Base-by-base conservation (phyloP, 768 basidiomycete species). In the Rhodotorula diobovata region DNA sequence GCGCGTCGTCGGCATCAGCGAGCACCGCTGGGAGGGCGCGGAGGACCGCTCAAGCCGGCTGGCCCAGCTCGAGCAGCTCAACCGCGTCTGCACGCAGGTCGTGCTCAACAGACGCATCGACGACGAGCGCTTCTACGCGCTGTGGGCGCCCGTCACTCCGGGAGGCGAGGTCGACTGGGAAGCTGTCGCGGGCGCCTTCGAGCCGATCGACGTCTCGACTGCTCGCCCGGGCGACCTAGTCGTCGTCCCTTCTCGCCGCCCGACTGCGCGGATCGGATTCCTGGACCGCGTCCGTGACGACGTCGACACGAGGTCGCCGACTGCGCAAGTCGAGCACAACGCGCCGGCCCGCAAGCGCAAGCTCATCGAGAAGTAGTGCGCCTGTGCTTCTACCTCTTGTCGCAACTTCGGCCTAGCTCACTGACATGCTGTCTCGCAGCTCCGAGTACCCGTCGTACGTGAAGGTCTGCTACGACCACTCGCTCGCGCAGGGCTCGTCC, bases 111-210 rank as follows among this genome's bases (percentile, higher is more conserved):
- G 71, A 2, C 23, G 48, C 5, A 39, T 74, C 58, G 55, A 51
- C 18, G 63, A 72, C 32, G 80, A 81, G 7, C 83, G 84, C 14
- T 81, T 87, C 58, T 85, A 85, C 66, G 84, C 87, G 69, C 90
- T 86, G 78, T 80, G 93, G 48, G 85, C 89, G 34, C 90, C 89
- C 10, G 80, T 93, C 59, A 83, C 81, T n/a, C 77, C 79, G 53
- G 80, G 83, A 39, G 58, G 35, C 28, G 59, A 63, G 4, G 37
- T 78, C 63, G 77, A 78, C 57, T 74, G 70, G 67, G 7, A 10
- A 4, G 9, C 39, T 1, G 55, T 78, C 41, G 62, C 69, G 0
- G 8, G 25, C 20, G 60, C 74, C 2, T 72, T 73, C 32, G 2
- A 1, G 11, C 57, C 68, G 9, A 14, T 62, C 16, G 50, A 67